Evolutionary conservation across 345 rosid species (phyloP), one percentile per base, ranked within the genome.

Genomic region (Populus nigra): DNA sequence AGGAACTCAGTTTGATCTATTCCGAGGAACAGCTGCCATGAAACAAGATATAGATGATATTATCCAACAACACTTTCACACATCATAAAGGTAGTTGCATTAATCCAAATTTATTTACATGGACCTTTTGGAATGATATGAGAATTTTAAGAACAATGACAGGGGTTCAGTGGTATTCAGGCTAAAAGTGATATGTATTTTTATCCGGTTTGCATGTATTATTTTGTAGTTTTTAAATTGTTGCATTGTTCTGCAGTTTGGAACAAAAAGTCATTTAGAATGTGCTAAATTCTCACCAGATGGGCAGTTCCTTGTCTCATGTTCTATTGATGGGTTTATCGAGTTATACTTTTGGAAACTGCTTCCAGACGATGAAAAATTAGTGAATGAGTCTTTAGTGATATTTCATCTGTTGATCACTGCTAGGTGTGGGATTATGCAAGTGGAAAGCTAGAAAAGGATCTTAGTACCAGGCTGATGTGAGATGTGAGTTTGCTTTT

Each of bases 11-110:
- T 96, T 96, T 87, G 99, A 96, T 84, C 87, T 96, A 79, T 96
- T 96, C 82, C 88, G 99, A 82, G 99, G 99, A 79, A 93, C 99
- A 59, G 94, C 99, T 83, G 99, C 99, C 68, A 96, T 96, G 99
- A 94, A 92, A 84, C 97, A 96, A 83, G 99, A 96, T 84, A 91
- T 93, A 38, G 99, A 96, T 57, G 98, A 94, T 77, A 91, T 91
- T 89, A 91, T 78, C 98, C 99, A 65, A 92, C 95, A 63, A 82
- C 87, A 69, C 91, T 93, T 80, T 77, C 88, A 47, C 99, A 96
- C 85, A 94, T 94, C 72, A 92, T 94, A 55, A 96, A 90, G 91
- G 99, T 91, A 68, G 75, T 79, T 71, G 41, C 61, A 55, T 53
- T 17, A 29, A 66, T 71, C 18, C 65, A 22, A 27, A 8, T 57